Evolutionary conservation across 306 rosid species (phyloP).

Genomic region (Oemleria cerasiformis): DNA sequence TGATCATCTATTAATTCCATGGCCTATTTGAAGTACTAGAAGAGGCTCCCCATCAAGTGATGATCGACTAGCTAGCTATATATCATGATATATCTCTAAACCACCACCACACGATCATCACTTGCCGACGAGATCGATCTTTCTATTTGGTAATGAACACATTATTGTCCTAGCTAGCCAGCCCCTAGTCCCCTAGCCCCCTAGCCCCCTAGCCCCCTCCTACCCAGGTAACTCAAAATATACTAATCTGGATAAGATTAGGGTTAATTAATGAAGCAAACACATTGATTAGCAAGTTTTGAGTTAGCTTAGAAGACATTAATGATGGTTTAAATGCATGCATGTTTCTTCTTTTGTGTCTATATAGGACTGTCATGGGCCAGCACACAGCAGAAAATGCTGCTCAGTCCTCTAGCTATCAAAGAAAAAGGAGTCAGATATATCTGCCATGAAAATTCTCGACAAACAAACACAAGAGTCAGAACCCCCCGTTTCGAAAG

Average conservation of each 20-base stretch:
- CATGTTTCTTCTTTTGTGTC: not conserved
- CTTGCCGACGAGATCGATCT: not conserved
- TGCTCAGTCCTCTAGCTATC: not conserved
- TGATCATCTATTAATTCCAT: not conserved
- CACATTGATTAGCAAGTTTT: not conserved
- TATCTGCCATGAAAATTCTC: constrained; percentile 54
- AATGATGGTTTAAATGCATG: not conserved
- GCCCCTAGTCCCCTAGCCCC: too few species aligned
- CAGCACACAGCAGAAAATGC: not conserved
- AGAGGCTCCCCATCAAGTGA: not conserved
- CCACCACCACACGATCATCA: not conserved
- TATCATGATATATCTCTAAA: not conserved
- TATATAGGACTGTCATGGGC: not conserved
- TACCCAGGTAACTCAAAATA: not conserved
- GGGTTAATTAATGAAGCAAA: not conserved
- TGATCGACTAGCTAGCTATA: too few species aligned
- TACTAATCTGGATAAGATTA: not conserved
- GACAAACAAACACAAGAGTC: constrained; percentile 71
- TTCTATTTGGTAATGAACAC: not conserved
- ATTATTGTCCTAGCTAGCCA: not conserved
- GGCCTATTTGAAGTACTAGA: constrained; percentile 3
- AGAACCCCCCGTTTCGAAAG: constrained; percentile 43
- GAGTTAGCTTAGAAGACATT: not conserved
- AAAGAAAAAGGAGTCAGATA: constrained; percentile 29
- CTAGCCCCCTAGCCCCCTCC: too few species aligned